Evolutionary conservation across 2,329 filamentous ascomycete genomes (phyloP).

Genomic region (Claviceps africana): DNA sequence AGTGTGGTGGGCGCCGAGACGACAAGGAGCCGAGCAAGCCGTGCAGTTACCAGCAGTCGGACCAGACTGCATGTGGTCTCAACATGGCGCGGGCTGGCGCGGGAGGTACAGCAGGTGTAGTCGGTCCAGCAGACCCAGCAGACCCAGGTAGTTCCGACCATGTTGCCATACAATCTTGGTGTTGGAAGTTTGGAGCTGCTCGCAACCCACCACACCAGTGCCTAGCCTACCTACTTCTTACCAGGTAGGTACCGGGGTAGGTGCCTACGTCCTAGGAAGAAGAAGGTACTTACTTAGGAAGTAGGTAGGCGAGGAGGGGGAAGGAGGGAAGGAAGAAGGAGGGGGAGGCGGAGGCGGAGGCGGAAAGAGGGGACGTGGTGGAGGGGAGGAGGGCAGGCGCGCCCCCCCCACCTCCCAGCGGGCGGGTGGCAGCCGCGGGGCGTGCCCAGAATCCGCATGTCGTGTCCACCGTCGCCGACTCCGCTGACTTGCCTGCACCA

Average conservation of each 20-base stretch:
- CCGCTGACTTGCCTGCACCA: neutral
- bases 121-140: too few relatives aligned
- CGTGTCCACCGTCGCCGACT: neutral
- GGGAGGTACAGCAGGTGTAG: too few relatives aligned
- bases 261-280: too few relatives aligned
- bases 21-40: neutral
- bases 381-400: neutral
- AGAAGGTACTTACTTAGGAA: too few relatives aligned
- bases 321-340: neutral
- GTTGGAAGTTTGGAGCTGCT: too few relatives aligned
- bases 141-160: too few relatives aligned
- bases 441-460: neutral
- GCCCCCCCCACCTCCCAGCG: neutral
- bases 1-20: too few relatives aligned
- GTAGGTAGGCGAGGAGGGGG: neutral
- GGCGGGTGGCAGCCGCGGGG: neutral
- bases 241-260: too few relatives aligned
- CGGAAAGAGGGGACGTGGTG: neutral
- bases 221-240: too few relatives aligned
- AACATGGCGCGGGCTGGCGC: neutral
- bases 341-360: neutral
- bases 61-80: neutral
- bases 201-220: too few relatives aligned
- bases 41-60: neutral
- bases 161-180: too few relatives aligned